These are phyloP conservation scores for Boletus pseudopeckii DNA, from an alignment of 768 basidiomycete genomes.

Conservation along the genomic window DNA sequence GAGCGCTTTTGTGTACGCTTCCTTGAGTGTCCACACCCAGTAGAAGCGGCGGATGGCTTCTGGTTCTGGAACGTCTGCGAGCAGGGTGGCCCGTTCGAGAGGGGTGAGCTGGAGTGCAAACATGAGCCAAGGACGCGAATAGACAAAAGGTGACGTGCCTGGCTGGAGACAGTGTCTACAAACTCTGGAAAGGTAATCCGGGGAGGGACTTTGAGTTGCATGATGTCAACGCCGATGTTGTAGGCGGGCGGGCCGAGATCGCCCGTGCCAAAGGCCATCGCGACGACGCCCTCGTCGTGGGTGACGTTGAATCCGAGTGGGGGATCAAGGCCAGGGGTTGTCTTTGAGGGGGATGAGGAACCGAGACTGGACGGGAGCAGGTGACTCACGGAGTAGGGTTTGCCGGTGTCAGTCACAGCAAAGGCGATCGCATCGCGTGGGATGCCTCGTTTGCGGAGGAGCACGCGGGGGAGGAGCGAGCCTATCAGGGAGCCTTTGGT, in stretches of 20 bases:
- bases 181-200: conserved; percentile 58
- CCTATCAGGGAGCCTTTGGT: conserved; percentile 78
- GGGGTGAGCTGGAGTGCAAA: conserved; percentile 37
- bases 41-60: conserved; percentile 66
- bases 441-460: conserved; percentile 59
- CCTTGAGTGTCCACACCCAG: conserved; percentile 88
- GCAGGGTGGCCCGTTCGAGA: conserved; percentile 32
- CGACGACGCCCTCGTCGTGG: conserved; percentile 73
- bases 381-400: conserved; percentile 69
- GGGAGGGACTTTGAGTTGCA: conserved; percentile 67
- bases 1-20: conserved; percentile 87
- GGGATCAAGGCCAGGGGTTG: conserved; percentile 42
- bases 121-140: conserved; percentile 7
- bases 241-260: conserved; percentile 54
- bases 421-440: conserved; percentile 47
- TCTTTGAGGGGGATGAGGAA: conserved; percentile 33
- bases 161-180: conserved; percentile 59
- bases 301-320: conserved; percentile 77
- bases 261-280: conserved; percentile 53
- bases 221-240: conserved; percentile 72
- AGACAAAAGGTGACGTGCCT: conserved; percentile 39
- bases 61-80: conserved; percentile 39
- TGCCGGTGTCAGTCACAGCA: conserved; percentile 57
- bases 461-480: conserved; percentile 62
- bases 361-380: not conserved